Percentiles rank a stretch among this genome's conserved stretches.
Evolutionary conservation across 164 flowering plant genomes (phyloP).

Genomic region (Magnolia officinalis): DNA sequence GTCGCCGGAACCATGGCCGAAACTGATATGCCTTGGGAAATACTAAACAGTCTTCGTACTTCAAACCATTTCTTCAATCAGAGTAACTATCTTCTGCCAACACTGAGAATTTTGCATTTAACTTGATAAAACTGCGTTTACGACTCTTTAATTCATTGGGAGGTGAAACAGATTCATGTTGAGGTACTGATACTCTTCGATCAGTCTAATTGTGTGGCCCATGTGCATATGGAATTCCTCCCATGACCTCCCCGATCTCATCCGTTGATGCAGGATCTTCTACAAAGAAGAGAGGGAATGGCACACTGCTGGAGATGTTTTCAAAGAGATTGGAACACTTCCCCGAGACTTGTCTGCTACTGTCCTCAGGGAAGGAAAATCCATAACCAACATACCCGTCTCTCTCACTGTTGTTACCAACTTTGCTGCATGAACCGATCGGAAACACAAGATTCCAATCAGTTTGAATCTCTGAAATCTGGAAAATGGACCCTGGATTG

Average conservation of each 20-base stretch:
- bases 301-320: conserved; percentile 3
- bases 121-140: too few species aligned
- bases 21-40: too few species aligned
- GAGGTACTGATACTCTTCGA: not conserved
- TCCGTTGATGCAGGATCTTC: not conserved
- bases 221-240: not conserved
- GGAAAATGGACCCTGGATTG: conserved; percentile 8
- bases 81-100: not conserved
- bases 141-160: not conserved
- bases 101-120: not conserved
- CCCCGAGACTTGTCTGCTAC: not conserved
- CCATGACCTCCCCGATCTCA: not conserved
- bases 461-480: conserved; percentile 11
- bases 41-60: too few species aligned
- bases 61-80: not conserved
- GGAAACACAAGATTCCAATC: conserved; percentile 3
- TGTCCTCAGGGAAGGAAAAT: conserved; percentile 10
- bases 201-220: not conserved
- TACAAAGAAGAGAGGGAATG: conserved; percentile 4
- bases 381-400: conserved; percentile 3
- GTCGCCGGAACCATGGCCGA: too few species aligned
- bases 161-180: not conserved
- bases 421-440: not conserved
- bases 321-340: conserved; percentile 4
- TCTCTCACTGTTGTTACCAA: conserved; percentile 3